These are phyloP conservation scores for Ogataea angusta DNA, from an alignment of 805 yeast species.

Conservation along the genomic window DNA sequence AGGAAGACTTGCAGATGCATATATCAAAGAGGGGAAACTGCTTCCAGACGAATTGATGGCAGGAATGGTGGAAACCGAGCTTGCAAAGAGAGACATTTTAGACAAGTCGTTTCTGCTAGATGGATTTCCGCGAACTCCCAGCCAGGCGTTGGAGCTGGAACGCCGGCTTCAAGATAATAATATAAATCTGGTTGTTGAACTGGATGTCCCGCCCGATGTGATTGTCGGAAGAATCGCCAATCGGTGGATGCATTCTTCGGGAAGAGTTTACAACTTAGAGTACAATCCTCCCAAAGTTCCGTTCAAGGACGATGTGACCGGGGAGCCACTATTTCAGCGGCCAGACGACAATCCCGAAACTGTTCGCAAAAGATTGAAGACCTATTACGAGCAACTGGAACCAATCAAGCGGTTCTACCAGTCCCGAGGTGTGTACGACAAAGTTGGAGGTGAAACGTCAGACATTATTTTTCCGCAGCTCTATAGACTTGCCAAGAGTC, in stretches of 20 bases:
- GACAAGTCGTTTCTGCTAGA: slow-evolving; percentile 70
- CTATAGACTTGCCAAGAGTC: slow-evolving; percentile 32
- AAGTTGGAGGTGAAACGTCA: slow-evolving; percentile 74
- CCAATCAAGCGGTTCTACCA: slow-evolving; percentile 67
- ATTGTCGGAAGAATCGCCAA: slow-evolving; percentile 79
- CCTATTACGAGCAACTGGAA: slow-evolving; percentile 53
- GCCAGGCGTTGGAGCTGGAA: slow-evolving; percentile 66
- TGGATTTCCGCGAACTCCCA: slow-evolving; percentile 84
- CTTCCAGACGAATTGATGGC: slow-evolving; percentile 75
- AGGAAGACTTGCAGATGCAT: slow-evolving; percentile 53
- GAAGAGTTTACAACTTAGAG: slow-evolving; percentile 79
- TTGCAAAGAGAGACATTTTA: slow-evolving; percentile 43
- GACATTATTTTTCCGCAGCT: slow-evolving; percentile 81
- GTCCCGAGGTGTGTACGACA: slow-evolving; percentile 44
- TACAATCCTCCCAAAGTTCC: slow-evolving; percentile 87
- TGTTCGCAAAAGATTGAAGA: slow-evolving; percentile 62
- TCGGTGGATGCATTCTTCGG: slow-evolving; percentile 86
- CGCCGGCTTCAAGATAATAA: slow-evolving; percentile 35
- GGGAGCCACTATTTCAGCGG: slow-evolving; percentile 78
- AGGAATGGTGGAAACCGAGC: slow-evolving; percentile 48
- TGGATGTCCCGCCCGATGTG: slow-evolving; percentile 82
- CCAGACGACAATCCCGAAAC: slow-evolving; percentile 79
- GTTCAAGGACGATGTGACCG: slow-evolving; percentile 84
- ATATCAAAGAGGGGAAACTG: slow-evolving; percentile 61
- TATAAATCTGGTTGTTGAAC: slow-evolving; percentile 77